Percentiles rank a stretch among this genome's conserved stretches.
Conservation (phyloP, 805 yeast species). For the Cyberlindnera nakhonratchasimensis region DNA sequence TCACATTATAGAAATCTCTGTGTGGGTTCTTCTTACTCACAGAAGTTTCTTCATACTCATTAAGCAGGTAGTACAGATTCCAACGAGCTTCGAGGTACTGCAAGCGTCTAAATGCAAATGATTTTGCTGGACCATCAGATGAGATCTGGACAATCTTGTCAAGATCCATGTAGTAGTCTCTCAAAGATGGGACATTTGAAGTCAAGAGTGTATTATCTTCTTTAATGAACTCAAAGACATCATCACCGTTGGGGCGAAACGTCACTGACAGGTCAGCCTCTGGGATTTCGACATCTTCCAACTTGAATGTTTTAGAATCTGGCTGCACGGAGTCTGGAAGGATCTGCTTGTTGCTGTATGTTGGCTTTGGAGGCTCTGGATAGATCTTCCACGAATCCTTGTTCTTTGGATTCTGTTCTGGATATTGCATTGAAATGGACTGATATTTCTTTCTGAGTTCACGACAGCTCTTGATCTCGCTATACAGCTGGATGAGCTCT, state of each 20-base stretch:
- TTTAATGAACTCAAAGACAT: constrained; percentile 63
- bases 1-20: constrained; percentile 92
- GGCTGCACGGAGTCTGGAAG: constrained; percentile 37
- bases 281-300: constrained; percentile 41
- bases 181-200: constrained; percentile 71
- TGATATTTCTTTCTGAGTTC: constrained; percentile 76
- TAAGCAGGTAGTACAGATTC: constrained; percentile 83
- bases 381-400: constrained; percentile 68
- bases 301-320: constrained; percentile 41
- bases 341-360: constrained; percentile 67
- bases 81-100: constrained; percentile 96
- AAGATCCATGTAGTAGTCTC: constrained; percentile 82
- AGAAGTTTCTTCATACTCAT: constrained; percentile 89
- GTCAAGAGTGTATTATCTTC: constrained; percentile 34
- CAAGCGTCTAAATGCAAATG: constrained; percentile 90
- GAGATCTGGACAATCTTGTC: constrained; percentile 70
- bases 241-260: constrained; percentile 53
- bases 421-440: constrained; percentile 64
- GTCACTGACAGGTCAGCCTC: constrained; percentile 45
- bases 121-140: constrained; percentile 94
- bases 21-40: constrained; percentile 93
- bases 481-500: constrained; percentile 61
- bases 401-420: constrained; percentile 83
- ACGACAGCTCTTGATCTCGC: constrained; percentile 62
- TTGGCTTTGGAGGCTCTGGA: constrained; percentile 93